Conservation (phyloP, 2,329 filamentous ascomycete species). For the Myriosclerotinia duriaeana region DNA sequence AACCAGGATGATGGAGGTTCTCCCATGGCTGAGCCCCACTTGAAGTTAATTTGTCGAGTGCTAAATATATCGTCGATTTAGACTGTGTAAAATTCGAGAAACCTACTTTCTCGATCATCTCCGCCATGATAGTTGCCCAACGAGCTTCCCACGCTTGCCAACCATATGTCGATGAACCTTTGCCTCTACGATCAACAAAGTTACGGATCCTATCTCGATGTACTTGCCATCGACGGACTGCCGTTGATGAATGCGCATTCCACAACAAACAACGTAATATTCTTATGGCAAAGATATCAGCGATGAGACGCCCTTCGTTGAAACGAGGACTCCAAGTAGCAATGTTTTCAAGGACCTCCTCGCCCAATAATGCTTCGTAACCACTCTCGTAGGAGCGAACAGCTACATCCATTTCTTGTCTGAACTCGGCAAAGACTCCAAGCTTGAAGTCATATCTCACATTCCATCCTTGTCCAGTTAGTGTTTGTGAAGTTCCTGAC, state of each 20-base stretch:
- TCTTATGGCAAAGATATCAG: conserved; percentile 78
- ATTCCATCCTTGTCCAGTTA: conserved; percentile 87
- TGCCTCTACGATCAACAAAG: conserved; percentile 78
- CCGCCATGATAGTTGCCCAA: conserved; percentile 63
- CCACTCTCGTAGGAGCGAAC: conserved; percentile 83
- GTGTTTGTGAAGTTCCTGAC: conserved; percentile 76
- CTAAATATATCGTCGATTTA: conserved; percentile 50
- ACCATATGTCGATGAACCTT: conserved; percentile 84
- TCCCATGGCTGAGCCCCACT: conserved; percentile 62
- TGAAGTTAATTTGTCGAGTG: conserved; percentile 56
- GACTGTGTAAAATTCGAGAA: conserved; percentile 51
- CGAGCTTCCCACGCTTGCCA: conserved; percentile 93
- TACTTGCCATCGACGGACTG: conserved; percentile 74
- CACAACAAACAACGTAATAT: conserved; percentile 80
- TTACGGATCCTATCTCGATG: conserved; percentile 74
- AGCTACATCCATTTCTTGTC: conserved; percentile 87
- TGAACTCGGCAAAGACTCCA: conserved; percentile 85
- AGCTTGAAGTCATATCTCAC: conserved; percentile 94
- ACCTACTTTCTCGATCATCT: conserved; percentile 55
- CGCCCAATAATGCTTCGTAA: conserved; percentile 77
- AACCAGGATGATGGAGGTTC: conserved; percentile 63
- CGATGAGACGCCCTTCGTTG: conserved; percentile 86
- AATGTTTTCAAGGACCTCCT: conserved; percentile 84
- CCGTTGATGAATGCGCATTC: conserved; percentile 74
- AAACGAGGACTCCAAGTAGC: conserved; percentile 88